Evolutionary conservation across 306 rosid species (phyloP), one percentile per base, ranked within the genome.

Genomic region (Quercus parvula): DNA sequence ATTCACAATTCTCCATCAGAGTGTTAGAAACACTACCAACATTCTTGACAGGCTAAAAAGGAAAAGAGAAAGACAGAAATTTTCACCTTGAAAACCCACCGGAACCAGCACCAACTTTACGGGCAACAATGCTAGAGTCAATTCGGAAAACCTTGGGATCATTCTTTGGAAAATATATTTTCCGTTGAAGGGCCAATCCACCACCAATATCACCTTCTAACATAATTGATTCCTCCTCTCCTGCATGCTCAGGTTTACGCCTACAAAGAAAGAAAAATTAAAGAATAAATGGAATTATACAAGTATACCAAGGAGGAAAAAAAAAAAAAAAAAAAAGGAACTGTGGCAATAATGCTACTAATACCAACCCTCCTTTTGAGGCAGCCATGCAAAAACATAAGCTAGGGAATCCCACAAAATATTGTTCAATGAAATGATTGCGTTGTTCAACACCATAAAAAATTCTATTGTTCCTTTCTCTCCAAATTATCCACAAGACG

Each of bases 141-240:
- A 94, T 88, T 66, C 75, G 84, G 79, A 92, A 78, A 80, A 78
- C 78, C 70, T 86, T 72, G 15, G 86, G 58, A 24, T 82, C 78
- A 30, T 88, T 81, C 77, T 87, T 92, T 61, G 93, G 90, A 82
- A 92, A 75, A 81, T 41, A 52, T 71, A 94, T 87, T 13, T 88
- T 71, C 52, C 98, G 91, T 79, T 73, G 86, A 77, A 94, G 87
- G 86, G 79, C 89, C 87, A 94, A 78, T 79, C 97, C 98, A 76
- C 98, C 98, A 81, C 96, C 93, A 79, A 94, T 85, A 79, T 94
- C 97, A 79, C 93, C 93, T 88, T 94, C 97, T 80, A 94, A 79
- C 71, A 79, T 59, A 66, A 94, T 87, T 67, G 88, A 87, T 85
- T 89, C 92, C 78, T 85, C 87, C 84, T 89, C 97, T 75, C 91